Evolutionary conservation across 2,329 filamentous ascomycete species (phyloP), one percentile per base, ranked within the genome.

Genomic region (Epichloe typhina): DNA sequence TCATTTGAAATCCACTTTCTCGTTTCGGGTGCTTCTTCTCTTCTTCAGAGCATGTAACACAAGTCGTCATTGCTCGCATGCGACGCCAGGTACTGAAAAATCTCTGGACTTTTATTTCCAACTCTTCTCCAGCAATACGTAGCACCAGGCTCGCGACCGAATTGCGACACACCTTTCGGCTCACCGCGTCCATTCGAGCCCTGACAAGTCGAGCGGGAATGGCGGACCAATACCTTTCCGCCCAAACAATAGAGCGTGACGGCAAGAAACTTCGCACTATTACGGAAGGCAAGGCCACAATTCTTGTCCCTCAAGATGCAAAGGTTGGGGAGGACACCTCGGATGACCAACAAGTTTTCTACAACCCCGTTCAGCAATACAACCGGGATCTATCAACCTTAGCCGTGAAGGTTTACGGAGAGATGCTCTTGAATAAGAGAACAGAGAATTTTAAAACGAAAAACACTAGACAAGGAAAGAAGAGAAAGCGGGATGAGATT

Each of bases 321-420:
- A 71, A 66, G 59, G 65, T 68, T 51, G 64, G 64, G 6, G 67
- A 73, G 51, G 77, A 80, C 60, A 71, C 76, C 53, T 77, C 82
- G 48, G 75, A 80, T 58, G 74, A 81, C 39, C 78, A 83, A 58
- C 85, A 91, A 60, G 94, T 98, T 51, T 98, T 98, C 64, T 98
- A 98, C 76, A 98, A 98, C 60, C 91, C 93, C 0, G 96, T 98
- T 50, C 93, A 98, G 65, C 93, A 98, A 64, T 98, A 97, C 74
- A 98, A 98, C 68, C 85, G 94, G 45, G 93, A 98, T 64, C 69
- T 98, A 57, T 96, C 88, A 54, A 88, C 96, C 26, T 76, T 98
- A 13, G 88, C 88, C 1, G 95, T 98, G 66, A 88, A 87, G 62
- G 86, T 86, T 0, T 95, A 91, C 64, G 88, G 87, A 1, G 82